Evolutionary conservation across 345 rosid species (phyloP).

Genomic region (Clausena lansium): DNA sequence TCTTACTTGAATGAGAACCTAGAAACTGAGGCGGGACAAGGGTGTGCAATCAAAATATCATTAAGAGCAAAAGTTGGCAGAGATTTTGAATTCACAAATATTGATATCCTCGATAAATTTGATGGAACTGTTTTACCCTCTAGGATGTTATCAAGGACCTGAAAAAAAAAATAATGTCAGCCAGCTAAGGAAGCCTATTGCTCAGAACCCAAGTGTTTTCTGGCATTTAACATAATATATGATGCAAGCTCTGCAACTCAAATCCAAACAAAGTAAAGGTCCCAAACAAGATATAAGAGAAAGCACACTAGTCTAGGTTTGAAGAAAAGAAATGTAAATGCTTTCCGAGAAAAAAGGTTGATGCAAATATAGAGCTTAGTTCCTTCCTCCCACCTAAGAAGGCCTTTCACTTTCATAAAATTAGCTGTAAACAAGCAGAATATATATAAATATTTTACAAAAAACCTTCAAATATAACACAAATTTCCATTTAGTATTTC

Average conservation of each 20-base stretch:
- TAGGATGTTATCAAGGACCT: constrained; percentile 79
- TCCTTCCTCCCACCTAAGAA: neutral
- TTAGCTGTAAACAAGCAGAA: no score
- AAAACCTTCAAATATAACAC: neutral
- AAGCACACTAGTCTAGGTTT: neutral
- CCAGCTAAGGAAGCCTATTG: neutral
- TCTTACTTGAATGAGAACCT: constrained; percentile 79
- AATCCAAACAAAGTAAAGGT: neutral
- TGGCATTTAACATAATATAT: neutral
- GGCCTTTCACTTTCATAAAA: neutral
- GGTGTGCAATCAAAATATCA: constrained; percentile 73
- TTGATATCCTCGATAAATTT: constrained; percentile 55
- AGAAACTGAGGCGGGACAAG: constrained; percentile 81
- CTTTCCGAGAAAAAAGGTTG: no score
- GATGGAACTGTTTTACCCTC: constrained; percentile 48
- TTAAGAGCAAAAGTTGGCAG: constrained; percentile 68
- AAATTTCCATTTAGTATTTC: neutral
- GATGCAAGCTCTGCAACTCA: neutral
- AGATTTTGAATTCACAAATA: constrained; percentile 55
- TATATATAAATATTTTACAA: no score
- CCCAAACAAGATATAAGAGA: neutral
- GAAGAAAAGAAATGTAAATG: neutral
- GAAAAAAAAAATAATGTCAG: constrained; percentile 12
- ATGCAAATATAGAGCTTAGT: neutral
- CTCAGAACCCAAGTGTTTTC: neutral